phyloP scores from a whole-genome alignment of 306 rosid species.

The Quercus parvula region DNA sequence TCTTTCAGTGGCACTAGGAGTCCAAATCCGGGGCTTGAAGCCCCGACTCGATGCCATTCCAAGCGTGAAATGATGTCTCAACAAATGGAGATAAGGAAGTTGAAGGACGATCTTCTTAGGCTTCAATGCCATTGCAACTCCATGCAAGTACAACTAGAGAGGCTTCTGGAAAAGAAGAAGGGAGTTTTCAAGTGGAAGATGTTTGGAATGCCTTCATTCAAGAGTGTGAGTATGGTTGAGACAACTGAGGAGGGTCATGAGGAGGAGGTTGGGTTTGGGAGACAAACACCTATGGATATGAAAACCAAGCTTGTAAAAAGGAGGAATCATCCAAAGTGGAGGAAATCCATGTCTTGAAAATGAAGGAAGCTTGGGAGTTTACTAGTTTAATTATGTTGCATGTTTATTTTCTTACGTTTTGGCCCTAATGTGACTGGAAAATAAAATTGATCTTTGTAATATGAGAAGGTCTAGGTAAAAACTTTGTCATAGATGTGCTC shows the following conservation, averaged over 20 bases:
- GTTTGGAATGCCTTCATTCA: constrained; percentile 39
- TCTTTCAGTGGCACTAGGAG: constrained; percentile 58
- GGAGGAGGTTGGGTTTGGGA: constrained; percentile 43
- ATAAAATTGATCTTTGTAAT: too few species aligned
- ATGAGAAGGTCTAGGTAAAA: too few species aligned
- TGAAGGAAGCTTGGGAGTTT: background rate
- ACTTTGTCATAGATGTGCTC: too few species aligned
- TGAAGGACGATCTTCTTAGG: constrained; percentile 70
- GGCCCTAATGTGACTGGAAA: too few species aligned
- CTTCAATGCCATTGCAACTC: constrained; percentile 63
- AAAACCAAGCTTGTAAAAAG: constrained; percentile 50
- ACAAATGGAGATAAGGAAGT: constrained; percentile 64
- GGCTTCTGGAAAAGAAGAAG: constrained; percentile 49
- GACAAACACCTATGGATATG: constrained; percentile 56
- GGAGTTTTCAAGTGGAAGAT: constrained; percentile 75
- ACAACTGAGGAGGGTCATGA: constrained; percentile 18
- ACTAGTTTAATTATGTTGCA: background rate
- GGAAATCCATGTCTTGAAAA: constrained; percentile 71
- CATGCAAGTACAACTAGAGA: constrained; percentile 73
- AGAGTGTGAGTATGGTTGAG: constrained; percentile 21
- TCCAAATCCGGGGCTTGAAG: constrained; percentile 45
- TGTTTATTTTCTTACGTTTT: background rate
- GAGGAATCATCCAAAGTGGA: constrained; percentile 58
- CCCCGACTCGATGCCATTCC: constrained; percentile 44
- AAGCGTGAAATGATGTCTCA: constrained; percentile 65